Percentiles rank a stretch among this genome's conserved stretches.
phyloP scores from a whole-genome alignment of 2,329 filamentous ascomycete species.

The Trichophyton mentagrophytes region DNA sequence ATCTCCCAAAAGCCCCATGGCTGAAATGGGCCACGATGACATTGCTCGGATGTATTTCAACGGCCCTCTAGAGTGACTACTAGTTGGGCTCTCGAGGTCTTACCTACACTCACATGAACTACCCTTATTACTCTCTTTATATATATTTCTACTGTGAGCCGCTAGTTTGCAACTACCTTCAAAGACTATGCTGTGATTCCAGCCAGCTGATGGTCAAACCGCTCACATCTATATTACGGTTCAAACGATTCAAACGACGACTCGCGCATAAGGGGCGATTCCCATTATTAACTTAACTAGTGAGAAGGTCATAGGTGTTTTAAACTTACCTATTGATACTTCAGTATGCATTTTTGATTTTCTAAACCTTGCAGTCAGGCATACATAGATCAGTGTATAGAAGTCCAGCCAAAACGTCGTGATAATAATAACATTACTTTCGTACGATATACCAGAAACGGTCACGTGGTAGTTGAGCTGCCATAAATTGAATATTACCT shows the following conservation, averaged over 20 bases:
- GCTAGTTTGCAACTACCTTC: not conserved
- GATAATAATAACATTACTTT: not conserved
- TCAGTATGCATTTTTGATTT: not conserved
- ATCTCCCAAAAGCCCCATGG: slow-evolving; percentile 26
- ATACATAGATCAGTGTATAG: not conserved
- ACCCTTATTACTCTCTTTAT: not conserved
- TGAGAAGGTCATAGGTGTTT: not conserved
- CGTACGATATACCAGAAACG: not conserved
- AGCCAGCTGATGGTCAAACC: not conserved
- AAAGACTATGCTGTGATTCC: not conserved
- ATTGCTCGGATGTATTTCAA: slow-evolving; percentile 24
- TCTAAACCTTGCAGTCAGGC: not conserved
- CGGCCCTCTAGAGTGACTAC: slow-evolving; percentile 9
- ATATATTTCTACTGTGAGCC: not conserved
- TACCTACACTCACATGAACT: not conserved
- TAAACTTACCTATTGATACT: not conserved
- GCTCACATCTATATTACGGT: not conserved
- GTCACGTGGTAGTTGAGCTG: not conserved
- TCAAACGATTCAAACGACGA: not conserved
- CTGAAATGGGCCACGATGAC: slow-evolving; percentile 24
- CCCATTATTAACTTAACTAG: not conserved
- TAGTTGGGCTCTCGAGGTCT: not conserved
- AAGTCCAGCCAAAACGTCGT: not conserved
- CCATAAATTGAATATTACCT: not conserved
- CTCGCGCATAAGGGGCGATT: not conserved